Evolutionary conservation across 371 early-diverging fungal species (phyloP).

Genomic region (Syncephalis fuscata): DNA sequence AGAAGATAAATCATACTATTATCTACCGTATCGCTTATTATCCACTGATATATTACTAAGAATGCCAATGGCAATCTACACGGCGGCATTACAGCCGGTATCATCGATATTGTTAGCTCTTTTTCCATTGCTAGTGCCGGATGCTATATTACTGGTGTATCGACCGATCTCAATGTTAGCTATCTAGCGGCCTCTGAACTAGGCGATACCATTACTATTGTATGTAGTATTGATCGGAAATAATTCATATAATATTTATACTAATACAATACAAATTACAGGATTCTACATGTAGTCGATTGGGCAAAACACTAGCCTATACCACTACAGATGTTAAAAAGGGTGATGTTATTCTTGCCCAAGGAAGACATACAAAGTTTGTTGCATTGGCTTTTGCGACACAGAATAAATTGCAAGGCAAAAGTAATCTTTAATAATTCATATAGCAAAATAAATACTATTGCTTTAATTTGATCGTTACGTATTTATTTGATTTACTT

Average conservation of each 20-base stretch:
- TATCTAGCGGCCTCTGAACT: conserved; percentile 21
- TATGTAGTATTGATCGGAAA: conserved; percentile 1
- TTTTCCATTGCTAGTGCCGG: conserved; percentile 37
- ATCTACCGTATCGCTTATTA: no score
- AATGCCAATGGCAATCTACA: conserved; percentile 36
- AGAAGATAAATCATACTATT: no score
- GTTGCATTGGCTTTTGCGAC: conserved; percentile 9
- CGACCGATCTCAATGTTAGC: conserved; percentile 34
- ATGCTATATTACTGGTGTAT: conserved; percentile 36
- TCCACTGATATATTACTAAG: no score
- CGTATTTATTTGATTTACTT: no score
- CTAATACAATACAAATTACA: no score
- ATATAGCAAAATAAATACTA: no score
- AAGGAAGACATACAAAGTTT: conserved; percentile 45
- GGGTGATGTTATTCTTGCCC: conserved; percentile 20
- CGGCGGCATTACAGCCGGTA: conserved; percentile 39
- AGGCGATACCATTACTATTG: conserved; percentile 19
- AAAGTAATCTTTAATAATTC: no score
- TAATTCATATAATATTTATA: no score
- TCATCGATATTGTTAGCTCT: conserved; percentile 39
- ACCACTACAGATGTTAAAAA: conserved; percentile 28
- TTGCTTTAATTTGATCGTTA: no score
- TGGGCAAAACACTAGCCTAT: conserved; percentile 41
- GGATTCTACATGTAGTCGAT: conserved; percentile 33
- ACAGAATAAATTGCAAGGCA: no score